Evolutionary conservation across 2,329 filamentous ascomycete species (phyloP).

Genomic region (Colletotrichum melonis): DNA sequence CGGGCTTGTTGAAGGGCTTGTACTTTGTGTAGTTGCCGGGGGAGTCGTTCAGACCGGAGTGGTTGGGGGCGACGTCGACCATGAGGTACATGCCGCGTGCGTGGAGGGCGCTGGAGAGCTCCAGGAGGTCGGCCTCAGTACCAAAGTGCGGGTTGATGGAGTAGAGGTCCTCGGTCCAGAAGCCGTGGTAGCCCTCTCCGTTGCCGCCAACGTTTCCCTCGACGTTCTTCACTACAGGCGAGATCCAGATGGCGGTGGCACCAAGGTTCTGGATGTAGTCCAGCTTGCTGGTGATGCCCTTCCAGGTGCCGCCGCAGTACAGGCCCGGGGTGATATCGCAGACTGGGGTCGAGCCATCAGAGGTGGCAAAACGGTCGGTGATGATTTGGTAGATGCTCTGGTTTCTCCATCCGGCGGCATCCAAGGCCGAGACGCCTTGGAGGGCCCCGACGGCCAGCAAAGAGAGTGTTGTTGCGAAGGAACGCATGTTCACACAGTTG

Average conservation of each 20-base stretch:
- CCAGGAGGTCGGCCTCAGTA: constrained; percentile 58
- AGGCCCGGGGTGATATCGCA: constrained; percentile 41
- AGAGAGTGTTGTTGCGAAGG: constrained; percentile 16
- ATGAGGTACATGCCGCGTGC: constrained; percentile 66
- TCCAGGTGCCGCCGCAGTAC: constrained; percentile 64
- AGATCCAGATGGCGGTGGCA: constrained; percentile 57
- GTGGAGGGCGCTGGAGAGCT: constrained; percentile 60
- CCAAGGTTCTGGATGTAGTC: constrained; percentile 63
- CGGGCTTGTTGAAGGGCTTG: constrained; percentile 57
- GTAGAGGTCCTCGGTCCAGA: constrained; percentile 52
- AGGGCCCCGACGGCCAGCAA: constrained; percentile 23
- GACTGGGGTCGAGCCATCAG: constrained; percentile 48
- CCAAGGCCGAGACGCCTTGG: constrained; percentile 39
- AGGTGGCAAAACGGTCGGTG: constrained; percentile 55
- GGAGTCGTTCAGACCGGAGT: constrained; percentile 51
- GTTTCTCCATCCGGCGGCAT: constrained; percentile 48
- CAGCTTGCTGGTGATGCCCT: constrained; percentile 58
- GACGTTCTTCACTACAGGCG: constrained; percentile 55
- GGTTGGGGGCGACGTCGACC: constrained; percentile 66
- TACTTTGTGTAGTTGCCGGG: constrained; percentile 38
- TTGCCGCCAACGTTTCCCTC: constrained; percentile 42
- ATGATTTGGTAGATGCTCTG: constrained; percentile 59
- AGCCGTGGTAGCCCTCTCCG: constrained; percentile 51
- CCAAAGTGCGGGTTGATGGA: constrained; percentile 62
- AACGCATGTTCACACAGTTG: constrained; percentile 2